Base-by-base conservation (phyloP, 805 yeast species). In the Jamesozyma jinghongensis region DNA sequence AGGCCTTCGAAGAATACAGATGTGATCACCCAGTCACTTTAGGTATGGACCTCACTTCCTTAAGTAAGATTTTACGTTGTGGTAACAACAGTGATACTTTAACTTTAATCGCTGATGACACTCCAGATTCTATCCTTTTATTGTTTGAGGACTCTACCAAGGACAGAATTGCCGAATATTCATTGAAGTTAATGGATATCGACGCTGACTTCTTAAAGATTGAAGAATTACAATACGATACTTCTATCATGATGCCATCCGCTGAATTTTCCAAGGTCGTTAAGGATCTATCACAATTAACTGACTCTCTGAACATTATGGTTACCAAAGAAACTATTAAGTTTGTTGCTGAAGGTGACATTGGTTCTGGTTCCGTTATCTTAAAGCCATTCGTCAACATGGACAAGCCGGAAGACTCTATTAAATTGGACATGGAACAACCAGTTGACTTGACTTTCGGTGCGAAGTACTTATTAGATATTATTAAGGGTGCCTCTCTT, bases 301-400 rank as follows among this genome's bases (percentile, higher is more conserved):
- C 90, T 56, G 98, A 92, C 65, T 81, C 95, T 30, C 72, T 92
- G 57, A 79, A 80, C 53, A 81, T 92, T 51, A 68, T 79, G 41
- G 92, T 88, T 52, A 85, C 94, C 44, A 92, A 92, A 66, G 97
- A 87, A 52, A 81, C 94, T 30, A 87, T 92, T 44, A 83, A 85
- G 57, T 90, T 92, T 63, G 72, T 75, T 37, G 80, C 95, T 46
- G 90, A 84, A 59, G 98, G 98, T 61, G 95, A 85, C 54, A 76
- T 85, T 50, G 96, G 96, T 49, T 70, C 80, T 34, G 97, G 97
- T 49, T 75, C 82, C 26, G 83, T 90, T 50, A 78, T 86, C 40
- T 71, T 90, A 52, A 87, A 88, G 65, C 94, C 96, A 38, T 75
- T 71, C 60, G 77, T 82, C 35, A 84, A 87, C 59, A 70, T 86